A percentile compares a stretch with the other conserved stretches of the same genome.
These are phyloP conservation scores for Tetrahymena borealis DNA, from an alignment of 73 alveolate species.

Conservation along the genomic window DNA sequence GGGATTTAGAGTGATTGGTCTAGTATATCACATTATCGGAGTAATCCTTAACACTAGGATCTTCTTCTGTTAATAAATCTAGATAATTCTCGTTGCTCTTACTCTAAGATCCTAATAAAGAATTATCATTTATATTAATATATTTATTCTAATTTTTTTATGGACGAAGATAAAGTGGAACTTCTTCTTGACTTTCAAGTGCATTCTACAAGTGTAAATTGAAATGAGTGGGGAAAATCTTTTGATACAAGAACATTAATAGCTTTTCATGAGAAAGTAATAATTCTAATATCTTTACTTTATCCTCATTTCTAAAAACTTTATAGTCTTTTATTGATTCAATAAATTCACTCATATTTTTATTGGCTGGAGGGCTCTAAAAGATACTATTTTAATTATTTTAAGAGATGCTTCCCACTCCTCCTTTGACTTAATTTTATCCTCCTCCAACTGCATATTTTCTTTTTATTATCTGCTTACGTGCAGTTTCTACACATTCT, in stretches of 20 bases:
- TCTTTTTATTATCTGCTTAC: slow-evolving; percentile 71
- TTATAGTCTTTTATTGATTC: slow-evolving; percentile 2
- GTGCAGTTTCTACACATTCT: slow-evolving; percentile 80
- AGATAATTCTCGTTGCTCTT: neutral
- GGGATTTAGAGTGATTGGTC: neutral
- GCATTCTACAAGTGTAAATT: neutral
- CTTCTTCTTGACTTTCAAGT: neutral
- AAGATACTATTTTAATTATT: neutral
- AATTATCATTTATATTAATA: neutral
- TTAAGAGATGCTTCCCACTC: neutral
- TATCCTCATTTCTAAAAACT: slow-evolving; percentile 31
- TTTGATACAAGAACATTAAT: slow-evolving; percentile 44
- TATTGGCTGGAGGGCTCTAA: neutral
- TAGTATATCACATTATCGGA: neutral
- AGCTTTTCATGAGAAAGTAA: slow-evolving; percentile 49
- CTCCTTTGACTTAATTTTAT: neutral
- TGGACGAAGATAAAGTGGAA: neutral
- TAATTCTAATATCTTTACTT: slow-evolving; percentile 45
- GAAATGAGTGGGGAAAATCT: slow-evolving; percentile 51
- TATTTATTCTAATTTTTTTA: neutral
- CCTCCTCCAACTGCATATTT: neutral
- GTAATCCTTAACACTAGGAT: neutral
- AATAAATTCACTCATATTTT: neutral
- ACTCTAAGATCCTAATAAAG: neutral
- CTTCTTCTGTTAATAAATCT: neutral